These are phyloP conservation scores for Metschnikowia lachancei DNA, from an alignment of 805 yeast genomes.

Conservation along the genomic window DNA sequence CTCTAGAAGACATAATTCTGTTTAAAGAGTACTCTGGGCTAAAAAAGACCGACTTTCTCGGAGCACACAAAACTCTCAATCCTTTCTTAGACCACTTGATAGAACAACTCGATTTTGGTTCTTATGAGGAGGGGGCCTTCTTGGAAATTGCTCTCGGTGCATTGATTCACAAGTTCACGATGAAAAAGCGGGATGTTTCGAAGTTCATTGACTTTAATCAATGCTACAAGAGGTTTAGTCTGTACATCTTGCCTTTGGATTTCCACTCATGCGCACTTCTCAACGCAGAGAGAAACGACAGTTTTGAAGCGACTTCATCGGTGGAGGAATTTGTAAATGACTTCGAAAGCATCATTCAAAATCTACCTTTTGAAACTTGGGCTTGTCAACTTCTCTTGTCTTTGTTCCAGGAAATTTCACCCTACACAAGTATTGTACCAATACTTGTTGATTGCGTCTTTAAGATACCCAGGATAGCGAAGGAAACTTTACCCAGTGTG, in stretches of 20 bases:
- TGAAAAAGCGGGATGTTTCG: constrained; percentile 16
- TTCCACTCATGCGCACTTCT: constrained; percentile 29
- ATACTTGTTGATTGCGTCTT: constrained; percentile 28
- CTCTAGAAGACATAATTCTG: neutral
- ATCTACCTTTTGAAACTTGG: constrained; percentile 6
- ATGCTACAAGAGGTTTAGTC: constrained; percentile 15
- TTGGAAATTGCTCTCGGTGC: constrained; percentile 44
- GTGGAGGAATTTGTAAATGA: constrained; percentile 1
- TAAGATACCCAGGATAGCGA: constrained; percentile 25
- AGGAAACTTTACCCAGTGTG: constrained; percentile 25
- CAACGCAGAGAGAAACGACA: constrained; percentile 22
- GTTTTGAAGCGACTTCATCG: neutral
- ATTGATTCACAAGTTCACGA: constrained; percentile 29
- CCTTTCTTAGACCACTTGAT: constrained; percentile 19
- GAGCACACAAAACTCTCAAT: constrained; percentile 6
- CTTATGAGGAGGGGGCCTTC: constrained; percentile 8
- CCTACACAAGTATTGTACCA: neutral
- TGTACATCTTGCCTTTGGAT: constrained; percentile 32
- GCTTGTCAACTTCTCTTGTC: constrained; percentile 5
- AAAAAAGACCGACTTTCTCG: neutral
- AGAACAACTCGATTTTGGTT: constrained; percentile 12
- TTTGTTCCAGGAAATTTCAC: constrained; percentile 3
- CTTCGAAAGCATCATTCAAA: constrained; percentile 14
- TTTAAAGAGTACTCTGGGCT: constrained; percentile 1
- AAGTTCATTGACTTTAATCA: constrained; percentile 25